These are phyloP conservation scores for Lactarius indigo DNA, from an alignment of 768 basidiomycete genomes.

Conservation along the genomic window DNA sequence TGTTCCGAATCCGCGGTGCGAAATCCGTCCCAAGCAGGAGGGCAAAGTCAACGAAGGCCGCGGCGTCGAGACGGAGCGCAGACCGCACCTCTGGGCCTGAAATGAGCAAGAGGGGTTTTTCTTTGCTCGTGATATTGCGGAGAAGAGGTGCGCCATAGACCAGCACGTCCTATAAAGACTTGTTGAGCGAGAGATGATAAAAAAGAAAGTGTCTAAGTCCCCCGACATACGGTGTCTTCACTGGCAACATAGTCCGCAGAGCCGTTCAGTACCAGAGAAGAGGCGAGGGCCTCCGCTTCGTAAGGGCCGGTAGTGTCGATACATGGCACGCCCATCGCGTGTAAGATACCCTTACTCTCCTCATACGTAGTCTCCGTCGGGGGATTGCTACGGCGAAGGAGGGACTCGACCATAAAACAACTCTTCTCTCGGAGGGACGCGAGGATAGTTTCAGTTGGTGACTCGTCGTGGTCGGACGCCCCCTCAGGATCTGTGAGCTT, in stretches of 20 bases:
- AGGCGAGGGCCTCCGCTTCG: constrained; percentile 86
- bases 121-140: constrained; percentile 64
- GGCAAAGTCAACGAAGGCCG: constrained; percentile 75
- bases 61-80: constrained; percentile 52
- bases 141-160: constrained; percentile 80
- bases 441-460: constrained; percentile 26
- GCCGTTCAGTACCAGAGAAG: constrained; percentile 69
- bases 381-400: constrained; percentile 54
- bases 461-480: constrained; percentile 24
- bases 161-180: constrained; percentile 61
- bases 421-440: constrained; percentile 48
- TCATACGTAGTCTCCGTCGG: constrained; percentile 66
- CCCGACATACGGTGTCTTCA: constrained; percentile 68
- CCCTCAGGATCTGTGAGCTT: constrained; percentile 7
- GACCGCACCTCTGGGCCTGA: constrained; percentile 60
- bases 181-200: background rate
- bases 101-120: constrained; percentile 58
- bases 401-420: constrained; percentile 57
- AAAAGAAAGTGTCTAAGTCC: background rate
- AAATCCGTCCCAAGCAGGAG: constrained; percentile 91
- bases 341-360: constrained; percentile 64
- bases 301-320: constrained; percentile 62
- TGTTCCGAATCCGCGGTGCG: constrained; percentile 73
- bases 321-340: constrained; percentile 80
- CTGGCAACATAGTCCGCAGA: constrained; percentile 84